Evolutionary conservation across 2,329 filamentous ascomycete genomes (phyloP), one percentile per base, ranked within the genome.

Genomic region (Chaetomiaceae sp.): DNA sequence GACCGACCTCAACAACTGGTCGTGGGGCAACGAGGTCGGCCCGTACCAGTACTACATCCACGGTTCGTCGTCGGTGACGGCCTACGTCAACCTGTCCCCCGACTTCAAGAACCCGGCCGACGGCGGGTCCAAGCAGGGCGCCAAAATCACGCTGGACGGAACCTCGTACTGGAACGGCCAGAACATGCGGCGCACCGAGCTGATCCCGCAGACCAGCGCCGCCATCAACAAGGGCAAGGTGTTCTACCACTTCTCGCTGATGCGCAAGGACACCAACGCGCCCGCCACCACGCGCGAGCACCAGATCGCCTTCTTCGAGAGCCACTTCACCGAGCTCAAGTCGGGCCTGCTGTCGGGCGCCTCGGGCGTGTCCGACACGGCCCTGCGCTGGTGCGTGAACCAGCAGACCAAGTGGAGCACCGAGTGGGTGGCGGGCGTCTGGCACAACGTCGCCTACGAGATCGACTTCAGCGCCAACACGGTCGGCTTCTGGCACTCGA

Each of bases 11-110:
- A 68, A 72, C 56, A 73, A 75, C 32, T 84, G 81, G 81, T 81
- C 76, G 2, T 86, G 77, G 75, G 73, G 72, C 12, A 84, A 79
- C 63, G 76, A 83, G 65, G 78, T 84, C 56, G 80, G 80, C 27
- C 74, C 79, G 0, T 88, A 84, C 66, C 83, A 88, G 64, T 87
- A 84, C 71, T 87, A 87, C 68, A 86, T 87, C 61, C 84, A 88
- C 67, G 84, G 84, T 29, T 67, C 68, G 5, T 74, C 71, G 8
- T 42, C 66, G 1, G 71, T 79, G 8, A 71, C 70, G 18, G 67
- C 75, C 56, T 86, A 86, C 64, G 72, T 86, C 54, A 79, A 78
- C 56, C 69, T 86, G 1, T 75, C 73, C 2, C 63, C 78, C 0
- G 63, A 66, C 48, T 81, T 72, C 71, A 84, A 83, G 68, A 86